phyloP scores from a whole-genome alignment of 768 basidiomycete genomes.

The Hebeloma cylindrosporum region DNA sequence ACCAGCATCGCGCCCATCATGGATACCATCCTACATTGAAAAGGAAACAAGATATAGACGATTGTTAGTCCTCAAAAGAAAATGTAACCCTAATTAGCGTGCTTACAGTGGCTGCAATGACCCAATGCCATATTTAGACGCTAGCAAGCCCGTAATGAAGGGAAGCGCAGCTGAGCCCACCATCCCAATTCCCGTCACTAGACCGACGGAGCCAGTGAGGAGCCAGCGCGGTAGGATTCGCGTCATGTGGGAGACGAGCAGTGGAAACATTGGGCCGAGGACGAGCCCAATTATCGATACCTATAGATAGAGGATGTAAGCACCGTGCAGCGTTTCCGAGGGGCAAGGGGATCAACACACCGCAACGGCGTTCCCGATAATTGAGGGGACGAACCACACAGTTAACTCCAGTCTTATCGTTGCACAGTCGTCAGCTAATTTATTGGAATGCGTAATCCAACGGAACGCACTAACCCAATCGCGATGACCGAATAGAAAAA shows the following conservation, averaged over 20 bases:
- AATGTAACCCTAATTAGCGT: not conserved
- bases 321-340: not conserved
- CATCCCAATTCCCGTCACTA: constrained; percentile 64
- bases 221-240: constrained; percentile 71
- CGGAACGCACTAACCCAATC: constrained; percentile 41
- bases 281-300: constrained; percentile 63
- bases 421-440: too few species aligned
- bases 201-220: constrained; percentile 59
- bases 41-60: not conserved
- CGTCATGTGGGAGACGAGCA: constrained; percentile 66
- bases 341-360: constrained; percentile 14
- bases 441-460: not conserved
- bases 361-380: constrained; percentile 65
- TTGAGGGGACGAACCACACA: constrained; percentile 69
- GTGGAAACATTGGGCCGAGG: constrained; percentile 74
- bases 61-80: constrained; percentile 3
- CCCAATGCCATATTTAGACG: constrained; percentile 58
- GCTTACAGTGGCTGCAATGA: constrained; percentile 62
- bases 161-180: constrained; percentile 71
- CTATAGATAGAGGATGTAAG: constrained; percentile 4
- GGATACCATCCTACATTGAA: constrained; percentile 45
- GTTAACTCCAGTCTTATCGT: constrained; percentile 56
- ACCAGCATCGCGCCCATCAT: constrained; percentile 61
- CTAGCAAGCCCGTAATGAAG: constrained; percentile 69
- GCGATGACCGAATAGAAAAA: constrained; percentile 52